Base-by-base conservation (phyloP, 2,329 filamentous ascomycete species). In the Ustilaginoidea virens region DNA sequence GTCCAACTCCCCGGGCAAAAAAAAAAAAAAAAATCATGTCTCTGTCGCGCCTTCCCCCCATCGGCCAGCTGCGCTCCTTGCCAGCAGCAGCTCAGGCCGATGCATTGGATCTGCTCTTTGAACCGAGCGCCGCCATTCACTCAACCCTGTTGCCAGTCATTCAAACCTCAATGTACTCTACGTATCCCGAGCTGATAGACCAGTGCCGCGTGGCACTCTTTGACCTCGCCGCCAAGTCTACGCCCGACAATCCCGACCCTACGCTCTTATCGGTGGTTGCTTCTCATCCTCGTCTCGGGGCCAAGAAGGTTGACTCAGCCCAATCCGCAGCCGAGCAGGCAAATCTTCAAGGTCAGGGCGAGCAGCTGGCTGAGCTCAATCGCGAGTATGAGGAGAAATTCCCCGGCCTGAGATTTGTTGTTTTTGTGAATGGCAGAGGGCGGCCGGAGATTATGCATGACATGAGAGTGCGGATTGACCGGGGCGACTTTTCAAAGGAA, bases 351-450 rank as follows among this genome's bases (percentile, higher is more conserved):
- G 64, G 59, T 0, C 59, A 59, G n/a, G 59, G 56, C 12, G 67
- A 69, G 25, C 72, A 80, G 44, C 53, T 93, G 35, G 61, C 57
- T 5, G 47, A 45, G 17, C 52, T 93, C 42, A 94, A 94, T 47
- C 53, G 52, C 8, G 70, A 80, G 51, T 94, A 93, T 47, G 86
- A 93, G 51, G 58, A 58, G n/a, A 63, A 44, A 32, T 93, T 87
- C 50, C 82, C 83, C 0, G 82, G 86, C 0, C 50, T 94, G 47
- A 66, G 78, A 53, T 94, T 92, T 59, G 82, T 93, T 46, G 80
- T 87, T 12, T 94, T 93, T 49, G 87, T 94, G 32, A 86, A 92
- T 48, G 83, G 82, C 1, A 67, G 86, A 26, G 65, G 69, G 23
- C 63, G 83, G 32, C 63, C 68, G 2, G 68, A 70, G 36, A 77